A percentile compares a stretch with the other conserved stretches of the same genome.
Evolutionary conservation across 1,284 basidiomycete species (phyloP).

Genomic region (Cryptococcus sp.): DNA sequence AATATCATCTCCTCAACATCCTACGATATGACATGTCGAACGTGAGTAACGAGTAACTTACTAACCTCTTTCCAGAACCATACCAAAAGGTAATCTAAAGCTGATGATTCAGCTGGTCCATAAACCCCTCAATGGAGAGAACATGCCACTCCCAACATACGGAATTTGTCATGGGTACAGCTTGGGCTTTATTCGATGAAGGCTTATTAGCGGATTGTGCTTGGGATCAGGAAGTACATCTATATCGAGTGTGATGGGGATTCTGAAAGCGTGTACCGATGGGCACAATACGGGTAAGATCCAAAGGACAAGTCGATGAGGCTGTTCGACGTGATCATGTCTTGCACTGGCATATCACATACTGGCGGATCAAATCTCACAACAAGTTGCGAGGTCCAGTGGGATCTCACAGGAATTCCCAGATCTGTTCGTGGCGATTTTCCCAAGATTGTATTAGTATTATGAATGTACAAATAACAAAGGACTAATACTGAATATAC

Average conservation of each 20-base stretch:
- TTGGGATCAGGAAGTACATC: conserved; percentile 80
- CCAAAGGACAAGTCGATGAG: no score
- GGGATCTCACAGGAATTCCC: no score
- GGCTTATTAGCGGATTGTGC: conserved; percentile 78
- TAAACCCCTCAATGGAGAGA: conserved; percentile 47
- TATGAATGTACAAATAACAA: no score
- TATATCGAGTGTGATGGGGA: conserved; percentile 54
- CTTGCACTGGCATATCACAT: no score
- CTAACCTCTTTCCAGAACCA: background rate
- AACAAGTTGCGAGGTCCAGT: no score
- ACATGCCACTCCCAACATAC: conserved; percentile 80
- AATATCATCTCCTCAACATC: conserved; percentile 56
- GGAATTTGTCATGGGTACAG: conserved; percentile 88
- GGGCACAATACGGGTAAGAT: no score
- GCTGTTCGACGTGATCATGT: no score
- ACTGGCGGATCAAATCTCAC: no score
- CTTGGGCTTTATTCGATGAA: conserved; percentile 77
- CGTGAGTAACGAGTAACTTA: conserved; percentile 55
- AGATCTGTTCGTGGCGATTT: no score
- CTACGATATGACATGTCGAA: conserved; percentile 94
- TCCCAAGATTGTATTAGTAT: no score
- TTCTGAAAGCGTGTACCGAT: no score
- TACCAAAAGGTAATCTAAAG: background rate
- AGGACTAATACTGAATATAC: no score
- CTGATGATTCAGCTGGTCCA: conserved; percentile 46